Percentiles rank a stretch among this genome's conserved stretches.
phyloP scores from a whole-genome alignment of 208 protist species.

The Trypanosoma melophagium region DNA sequence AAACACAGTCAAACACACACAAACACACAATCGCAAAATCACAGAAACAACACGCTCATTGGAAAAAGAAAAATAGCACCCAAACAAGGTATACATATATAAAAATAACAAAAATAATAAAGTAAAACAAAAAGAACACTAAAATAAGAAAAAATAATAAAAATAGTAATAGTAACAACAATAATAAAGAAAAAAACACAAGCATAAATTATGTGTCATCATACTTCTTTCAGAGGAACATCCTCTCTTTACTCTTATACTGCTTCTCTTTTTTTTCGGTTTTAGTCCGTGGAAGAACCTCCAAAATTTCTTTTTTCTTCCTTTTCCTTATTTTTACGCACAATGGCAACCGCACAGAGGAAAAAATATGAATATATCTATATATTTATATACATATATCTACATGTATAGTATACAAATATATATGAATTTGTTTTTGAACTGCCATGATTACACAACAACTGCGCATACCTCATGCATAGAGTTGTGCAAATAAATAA shows the following conservation, averaged over 20 bases:
- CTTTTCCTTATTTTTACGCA: not conserved
- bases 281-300: not conserved
- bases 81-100: no score
- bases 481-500: no score
- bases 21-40: slow-evolving; percentile 8
- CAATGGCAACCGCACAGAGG: not conserved
- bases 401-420: no score
- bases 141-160: not conserved
- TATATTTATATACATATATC: slow-evolving; percentile 16
- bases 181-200: not conserved
- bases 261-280: not conserved
- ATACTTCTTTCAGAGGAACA: no score
- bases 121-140: not conserved
- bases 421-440: no score
- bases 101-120: slow-evolving; percentile 5
- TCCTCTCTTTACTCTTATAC: no score
- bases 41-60: no score
- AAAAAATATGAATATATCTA: slow-evolving; percentile 3
- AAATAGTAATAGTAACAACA: not conserved
- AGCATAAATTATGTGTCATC: no score
- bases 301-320: not conserved
- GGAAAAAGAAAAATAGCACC: no score
- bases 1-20: slow-evolving; percentile 5
- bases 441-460: no score
- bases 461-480: no score